Conservation (phyloP, 441 rosid genomes). For the Omphalea diandra region DNA sequence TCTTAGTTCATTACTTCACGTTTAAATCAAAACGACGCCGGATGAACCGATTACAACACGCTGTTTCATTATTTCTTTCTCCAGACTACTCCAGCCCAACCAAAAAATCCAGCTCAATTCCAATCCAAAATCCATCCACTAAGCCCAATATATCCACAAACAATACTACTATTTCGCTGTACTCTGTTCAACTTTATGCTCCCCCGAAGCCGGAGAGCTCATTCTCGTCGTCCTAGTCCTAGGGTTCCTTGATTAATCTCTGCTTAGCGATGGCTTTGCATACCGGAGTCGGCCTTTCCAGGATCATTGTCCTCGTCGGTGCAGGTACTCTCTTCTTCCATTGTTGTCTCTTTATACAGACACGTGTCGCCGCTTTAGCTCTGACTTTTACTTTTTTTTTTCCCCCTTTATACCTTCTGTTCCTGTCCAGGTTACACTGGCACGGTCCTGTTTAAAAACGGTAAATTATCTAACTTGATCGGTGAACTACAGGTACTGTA, state of each 20-base stretch:
- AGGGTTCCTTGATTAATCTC: conserved; percentile 21
- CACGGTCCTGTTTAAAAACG: conserved; percentile 65
- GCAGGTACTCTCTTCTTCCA: conserved; percentile 44
- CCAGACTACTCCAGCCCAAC: too few species aligned
- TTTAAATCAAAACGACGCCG: background rate
- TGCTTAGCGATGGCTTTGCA: conserved; percentile 71
- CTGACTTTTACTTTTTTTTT: background rate
- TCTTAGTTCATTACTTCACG: too few species aligned
- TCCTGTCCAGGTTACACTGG: conserved; percentile 75
- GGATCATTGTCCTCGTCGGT: conserved; percentile 67
- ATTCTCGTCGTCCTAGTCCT: background rate
- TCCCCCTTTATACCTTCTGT: too few species aligned
- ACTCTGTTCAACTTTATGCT: background rate
- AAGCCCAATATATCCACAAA: background rate
- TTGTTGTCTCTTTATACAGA: background rate
- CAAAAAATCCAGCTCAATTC: background rate
- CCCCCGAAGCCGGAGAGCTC: background rate
- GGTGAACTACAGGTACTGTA: conserved; percentile 74
- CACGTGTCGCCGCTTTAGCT: background rate
- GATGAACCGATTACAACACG: background rate
- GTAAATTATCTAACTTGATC: conserved; percentile 70
- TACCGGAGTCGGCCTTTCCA: conserved; percentile 62
- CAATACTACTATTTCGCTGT: background rate
- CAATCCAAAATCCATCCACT: too few species aligned
- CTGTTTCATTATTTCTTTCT: too few species aligned